Conservation (phyloP, 2,329 filamentous ascomycete genomes). For the Aspergillus neotritici region DNA sequence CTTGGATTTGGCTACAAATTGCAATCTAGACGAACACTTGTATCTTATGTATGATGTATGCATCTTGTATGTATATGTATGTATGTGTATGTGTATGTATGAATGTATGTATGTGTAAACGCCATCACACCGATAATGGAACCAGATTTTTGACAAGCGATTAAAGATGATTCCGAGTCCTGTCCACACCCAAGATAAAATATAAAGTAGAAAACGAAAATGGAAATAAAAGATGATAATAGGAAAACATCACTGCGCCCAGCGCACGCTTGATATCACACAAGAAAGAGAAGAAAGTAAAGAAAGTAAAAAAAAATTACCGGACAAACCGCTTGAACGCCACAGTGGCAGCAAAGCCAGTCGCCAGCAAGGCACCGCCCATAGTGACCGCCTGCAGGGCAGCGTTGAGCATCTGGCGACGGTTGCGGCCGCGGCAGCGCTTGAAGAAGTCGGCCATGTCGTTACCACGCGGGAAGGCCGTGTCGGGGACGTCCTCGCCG, state of each 20-base stretch:
- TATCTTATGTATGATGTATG: not conserved
- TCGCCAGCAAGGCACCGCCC: constrained; percentile 45
- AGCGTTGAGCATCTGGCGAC: constrained; percentile 53
- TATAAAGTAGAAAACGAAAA: not conserved
- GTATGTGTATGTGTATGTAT: not conserved
- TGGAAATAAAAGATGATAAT: not conserved
- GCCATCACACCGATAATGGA: too few relatives aligned
- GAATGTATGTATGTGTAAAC: too few relatives aligned
- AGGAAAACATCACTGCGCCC: constrained; percentile 15
- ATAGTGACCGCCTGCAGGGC: constrained; percentile 48
- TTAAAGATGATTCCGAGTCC: not conserved
- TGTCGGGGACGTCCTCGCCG: constrained; percentile 47
- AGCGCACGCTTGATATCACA: constrained; percentile 14
- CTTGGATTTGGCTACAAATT: too few relatives aligned
- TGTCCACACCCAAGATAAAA: not conserved
- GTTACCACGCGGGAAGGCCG: constrained; percentile 49
- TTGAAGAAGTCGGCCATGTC: constrained; percentile 52
- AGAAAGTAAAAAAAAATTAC: constrained; percentile 10
- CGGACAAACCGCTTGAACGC: constrained; percentile 37
- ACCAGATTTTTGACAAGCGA: not conserved
- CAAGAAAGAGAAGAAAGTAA: constrained; percentile 6
- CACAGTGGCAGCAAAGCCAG: constrained; percentile 37
- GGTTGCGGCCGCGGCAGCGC: constrained; percentile 49
- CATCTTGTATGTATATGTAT: not conserved
- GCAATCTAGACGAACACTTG: too few relatives aligned